Evolutionary conservation across 768 basidiomycete species (phyloP), one percentile per base, ranked within the genome.

Genomic region (Hygrophorus russula): DNA sequence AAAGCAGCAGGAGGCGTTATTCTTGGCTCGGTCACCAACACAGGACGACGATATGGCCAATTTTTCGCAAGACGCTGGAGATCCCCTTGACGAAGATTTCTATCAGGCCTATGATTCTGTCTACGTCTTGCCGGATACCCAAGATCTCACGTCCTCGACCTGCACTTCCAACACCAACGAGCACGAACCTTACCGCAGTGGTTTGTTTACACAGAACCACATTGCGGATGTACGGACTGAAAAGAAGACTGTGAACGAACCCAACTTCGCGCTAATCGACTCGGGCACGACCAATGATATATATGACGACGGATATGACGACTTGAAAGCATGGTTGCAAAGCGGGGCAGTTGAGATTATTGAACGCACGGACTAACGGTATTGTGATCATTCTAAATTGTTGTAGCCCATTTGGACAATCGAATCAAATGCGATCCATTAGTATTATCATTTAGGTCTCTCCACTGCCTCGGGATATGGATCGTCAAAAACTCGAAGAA

Each of bases 321-420:
- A 77, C 39, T 67, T 87, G 20, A 78, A 83, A 46, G 73, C 67
- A 36, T 87, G 80, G 80, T 57, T 86, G 51, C 64, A 72, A 24
- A 82, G 82, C 53, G 80, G 71, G 20, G 69, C 74, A 2, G 74
- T 84, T 1, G 68, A 74, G 34, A 74, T 82, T 43, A 44, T 73
- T 19, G 62, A 58, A 27, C 39, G 40, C 39, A 36, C 33, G 31
- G 27, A 6, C 27, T 45, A 27, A 18, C 12, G 3, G 30, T 10
- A 4, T 29, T 32, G 12, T 15, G 1, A 41, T 14, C 18, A 15
- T 29, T 41, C 30, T 14, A 6, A 41, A 6, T 39, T 39, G 15
- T 39, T 39, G 18, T 39, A 17, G 34, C 11, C 31, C 11, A 42
- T 1, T 9, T 17, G 4, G 19, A 33, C 20, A 17, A 18, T n/a